These are phyloP conservation scores for Bondarzewia mesenterica DNA, from an alignment of 1,284 basidiomycete genomes.

Conservation along the genomic window DNA sequence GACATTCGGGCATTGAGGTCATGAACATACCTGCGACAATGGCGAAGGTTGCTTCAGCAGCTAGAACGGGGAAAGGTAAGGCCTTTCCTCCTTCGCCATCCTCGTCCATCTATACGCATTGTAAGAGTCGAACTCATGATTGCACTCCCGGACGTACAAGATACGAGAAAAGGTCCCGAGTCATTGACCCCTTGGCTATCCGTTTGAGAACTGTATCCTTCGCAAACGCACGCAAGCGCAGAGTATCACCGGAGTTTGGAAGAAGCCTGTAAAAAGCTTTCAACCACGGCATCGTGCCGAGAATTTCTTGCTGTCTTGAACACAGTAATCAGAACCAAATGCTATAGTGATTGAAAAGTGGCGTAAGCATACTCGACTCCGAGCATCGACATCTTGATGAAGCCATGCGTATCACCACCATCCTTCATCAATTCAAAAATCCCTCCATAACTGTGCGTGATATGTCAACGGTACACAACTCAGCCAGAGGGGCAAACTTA, in stretches of 20 bases:
- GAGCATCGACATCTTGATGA: conserved; percentile 2
- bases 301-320: neutral
- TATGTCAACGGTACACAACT: neutral
- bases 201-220: neutral
- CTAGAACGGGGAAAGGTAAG: neutral
- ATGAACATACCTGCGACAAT: neutral
- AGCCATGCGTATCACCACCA: conserved; percentile 13
- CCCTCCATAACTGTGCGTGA: conserved; percentile 18
- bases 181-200: neutral
- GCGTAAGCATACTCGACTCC: neutral
- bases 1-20: neutral
- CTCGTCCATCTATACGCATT: neutral
- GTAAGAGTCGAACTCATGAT: neutral
- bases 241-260: neutral
- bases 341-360: no score
- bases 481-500: conserved; percentile 20
- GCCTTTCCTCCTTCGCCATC: neutral
- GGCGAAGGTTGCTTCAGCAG: neutral
- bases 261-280: neutral
- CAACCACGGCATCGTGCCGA: neutral
- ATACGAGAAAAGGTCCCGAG: neutral
- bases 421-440: conserved; percentile 19
- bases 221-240: neutral
- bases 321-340: neutral
- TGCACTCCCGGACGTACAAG: neutral